phyloP scores from a whole-genome alignment of 345 rosid species.

The Citrus unshiu region DNA sequence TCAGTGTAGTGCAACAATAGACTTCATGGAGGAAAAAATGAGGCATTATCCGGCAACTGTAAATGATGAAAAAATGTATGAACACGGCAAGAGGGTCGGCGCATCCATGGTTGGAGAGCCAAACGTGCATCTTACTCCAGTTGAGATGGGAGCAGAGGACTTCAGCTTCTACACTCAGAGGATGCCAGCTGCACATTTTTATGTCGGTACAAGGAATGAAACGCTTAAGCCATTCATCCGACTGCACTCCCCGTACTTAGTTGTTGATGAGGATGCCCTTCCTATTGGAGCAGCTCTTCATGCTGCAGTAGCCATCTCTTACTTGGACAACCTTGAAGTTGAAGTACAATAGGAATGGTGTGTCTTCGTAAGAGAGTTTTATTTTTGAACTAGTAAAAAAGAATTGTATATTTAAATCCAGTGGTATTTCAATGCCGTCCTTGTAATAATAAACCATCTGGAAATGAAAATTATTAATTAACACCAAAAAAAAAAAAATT shows the following conservation, averaged over 20 bases:
- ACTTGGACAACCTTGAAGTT: constrained; percentile 23
- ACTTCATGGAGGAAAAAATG: constrained; percentile 41
- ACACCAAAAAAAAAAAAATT: no score
- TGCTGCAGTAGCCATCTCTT: constrained; percentile 53
- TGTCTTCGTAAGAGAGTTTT: not conserved
- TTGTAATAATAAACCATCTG: not conserved
- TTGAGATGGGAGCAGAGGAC: constrained; percentile 53
- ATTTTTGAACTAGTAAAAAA: not conserved
- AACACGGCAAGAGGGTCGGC: constrained; percentile 42
- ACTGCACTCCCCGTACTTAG: constrained; percentile 41
- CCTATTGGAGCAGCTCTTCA: constrained; percentile 60
- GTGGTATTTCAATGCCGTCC: not conserved
- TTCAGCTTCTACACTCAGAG: constrained; percentile 48
- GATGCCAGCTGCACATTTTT: constrained; percentile 42
- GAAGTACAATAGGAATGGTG: not conserved
- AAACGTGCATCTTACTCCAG: constrained; percentile 29
- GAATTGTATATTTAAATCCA: not conserved
- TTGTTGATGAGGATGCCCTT: constrained; percentile 46
- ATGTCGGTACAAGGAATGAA: constrained; percentile 29
- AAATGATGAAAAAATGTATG: constrained; percentile 43
- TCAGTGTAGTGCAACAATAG: constrained; percentile 40
- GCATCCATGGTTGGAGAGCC: constrained; percentile 38
- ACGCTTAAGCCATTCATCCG: not conserved
- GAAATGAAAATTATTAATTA: not conserved
- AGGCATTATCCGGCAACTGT: constrained; percentile 42